A percentile compares a stretch with the other conserved stretches of the same genome.
Evolutionary conservation across 257 asterid genomes (phyloP).

Genomic region (Agastache rugosa): DNA sequence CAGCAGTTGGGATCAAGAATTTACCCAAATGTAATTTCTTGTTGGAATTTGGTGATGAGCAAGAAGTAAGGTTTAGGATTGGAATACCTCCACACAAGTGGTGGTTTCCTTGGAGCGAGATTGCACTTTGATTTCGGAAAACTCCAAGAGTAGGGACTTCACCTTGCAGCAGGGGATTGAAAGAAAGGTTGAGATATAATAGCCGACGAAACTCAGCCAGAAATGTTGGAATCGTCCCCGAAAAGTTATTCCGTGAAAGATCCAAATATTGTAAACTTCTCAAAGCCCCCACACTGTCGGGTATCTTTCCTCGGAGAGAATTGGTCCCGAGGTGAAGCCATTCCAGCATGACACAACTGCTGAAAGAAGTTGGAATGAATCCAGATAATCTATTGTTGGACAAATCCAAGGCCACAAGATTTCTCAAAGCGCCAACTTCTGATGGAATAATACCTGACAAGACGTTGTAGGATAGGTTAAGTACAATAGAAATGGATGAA

Average conservation of each 20-base stretch:
- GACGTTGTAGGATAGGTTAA: conserved; percentile 27
- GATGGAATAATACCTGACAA: conserved; percentile 25
- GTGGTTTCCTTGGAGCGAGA: no score
- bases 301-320: conserved; percentile 36
- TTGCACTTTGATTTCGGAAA: no score
- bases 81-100: no score
- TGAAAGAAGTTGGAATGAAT: not conserved
- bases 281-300: conserved; percentile 31
- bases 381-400: not conserved
- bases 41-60: no score
- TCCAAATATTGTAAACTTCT: conserved; percentile 18
- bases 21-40: no score
- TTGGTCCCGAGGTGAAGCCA: conserved; percentile 18
- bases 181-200: no score
- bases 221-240: not conserved
- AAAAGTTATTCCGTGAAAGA: no score
- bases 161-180: no score
- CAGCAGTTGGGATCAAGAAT: no score
- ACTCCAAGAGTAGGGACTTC: no score
- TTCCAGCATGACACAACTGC: conserved; percentile 21
- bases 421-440: conserved; percentile 31
- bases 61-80: no score
- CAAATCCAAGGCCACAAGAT: not conserved
- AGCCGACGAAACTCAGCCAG: not conserved
- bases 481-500: conserved; percentile 22